Evolutionary conservation across 116 monocot genomes (phyloP), one percentile per base, ranked within the genome.

Genomic region (Posidonia oceanica): DNA sequence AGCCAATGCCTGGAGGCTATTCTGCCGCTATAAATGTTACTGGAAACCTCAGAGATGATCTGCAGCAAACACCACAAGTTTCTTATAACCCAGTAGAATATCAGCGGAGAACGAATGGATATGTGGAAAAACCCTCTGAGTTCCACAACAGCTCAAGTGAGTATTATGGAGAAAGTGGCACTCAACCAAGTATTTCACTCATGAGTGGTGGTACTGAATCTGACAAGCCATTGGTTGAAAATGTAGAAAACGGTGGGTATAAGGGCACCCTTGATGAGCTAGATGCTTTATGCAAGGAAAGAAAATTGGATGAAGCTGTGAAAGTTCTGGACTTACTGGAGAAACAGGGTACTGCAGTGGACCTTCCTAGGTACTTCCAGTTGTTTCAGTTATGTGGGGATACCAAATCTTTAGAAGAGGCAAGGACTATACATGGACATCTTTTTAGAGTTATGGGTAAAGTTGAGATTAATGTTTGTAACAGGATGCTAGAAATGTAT

Each of bases 401-500:
- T 16, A 76, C 72, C 29, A 83, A 79, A 64, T 83, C 74, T 72
- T 68, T 83, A 10, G 82, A 92, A 54, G 77, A 85, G 75, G 85
- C 82, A 64, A 87, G 55, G 37, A 14, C 36, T 16, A 71, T 98
- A 36, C 90, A 92, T 71, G 74, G 72, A 57, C 75, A 84, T 56
- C 63, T 86, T 39, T 72, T 67, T 41, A 60, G 57, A 64, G 63
- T 41, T 39, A 55, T 72, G 23, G 68, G 36, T 8, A 39, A 78
- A 72, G 66, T 74, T 75, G 87, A 77, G 15, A 72, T 86, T 18
- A 55, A 73, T 58, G 72, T 90, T 72, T 65, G 87, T 61, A 98
- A 98, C 74, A 87, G 84, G 77, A 80, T 98, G 59, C 38, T 98
- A 10, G 80, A 93, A 55, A 83, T 85, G 83, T 98, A 92, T 44